Base-by-base conservation (phyloP, 179 eudicot species). In the Drosera spatulata region DNA sequence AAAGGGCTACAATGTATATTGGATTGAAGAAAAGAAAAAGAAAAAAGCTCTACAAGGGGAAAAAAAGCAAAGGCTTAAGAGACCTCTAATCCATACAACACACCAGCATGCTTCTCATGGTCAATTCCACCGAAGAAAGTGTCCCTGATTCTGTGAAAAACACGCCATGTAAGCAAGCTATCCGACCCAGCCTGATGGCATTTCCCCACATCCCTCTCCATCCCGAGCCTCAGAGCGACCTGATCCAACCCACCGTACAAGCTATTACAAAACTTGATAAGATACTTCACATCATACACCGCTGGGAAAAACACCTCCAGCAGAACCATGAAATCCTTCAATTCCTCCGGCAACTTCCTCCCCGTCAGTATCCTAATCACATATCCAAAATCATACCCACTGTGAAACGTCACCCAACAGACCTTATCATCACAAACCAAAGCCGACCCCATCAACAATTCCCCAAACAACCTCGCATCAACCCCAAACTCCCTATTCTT, bases 21-120 rank as follows among this genome's bases (percentile, higher is more conserved):
- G 49, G 95, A 95, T 95, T 64, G 12, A 81, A 68, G 55, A 60
- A 82, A 2, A 81, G 77, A 56, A 4, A 84, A 0, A 42, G 39
- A 11, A 79, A 22, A 47, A 22, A 39, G 60, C 50, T 39, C 37
- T 41, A 11, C 39, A 45, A 41, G 50, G 8, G 33, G 33, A 1
- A 22, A 22, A 22, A 22, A 22, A 22, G 33, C 33, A 22, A 22
- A 22, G 33, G 33, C 33, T 54, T 48, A 75, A 71, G 64, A 68
- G 70, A 57, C 62, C 53, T 53, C 55, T 62, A 60, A 41, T 55
- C 63, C 60, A 57, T 64, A 63, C 67, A 66, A 66, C 2, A 61
- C 73, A 60, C 68, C 66, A 53, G 73, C 65, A 56, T 66, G 64
- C 59, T 67, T 68, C 66, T 75, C 69, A 44, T 56, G 45, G 4